Conservation (phyloP, 257 asterid species). For the Salvia splendens region DNA sequence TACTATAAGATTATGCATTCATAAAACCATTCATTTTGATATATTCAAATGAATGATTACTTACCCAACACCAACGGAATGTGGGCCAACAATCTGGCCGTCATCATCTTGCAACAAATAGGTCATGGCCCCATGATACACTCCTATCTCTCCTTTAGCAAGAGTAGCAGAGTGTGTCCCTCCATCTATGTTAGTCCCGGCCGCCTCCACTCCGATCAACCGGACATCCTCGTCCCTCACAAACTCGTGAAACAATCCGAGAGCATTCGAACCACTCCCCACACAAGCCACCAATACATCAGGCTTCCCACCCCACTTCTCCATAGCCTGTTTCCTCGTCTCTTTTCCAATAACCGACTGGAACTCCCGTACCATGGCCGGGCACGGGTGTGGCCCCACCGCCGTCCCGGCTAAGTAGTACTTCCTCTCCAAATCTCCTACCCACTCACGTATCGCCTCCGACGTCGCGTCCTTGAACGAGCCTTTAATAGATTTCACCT, state of each 20-base stretch:
- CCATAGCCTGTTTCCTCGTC: constrained; percentile 60
- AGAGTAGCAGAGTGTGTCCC: constrained; percentile 70
- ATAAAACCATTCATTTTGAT: too few species aligned
- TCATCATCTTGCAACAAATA: constrained; percentile 73
- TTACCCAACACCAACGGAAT: constrained; percentile 67
- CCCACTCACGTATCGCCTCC: constrained; percentile 71
- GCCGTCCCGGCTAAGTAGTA: constrained; percentile 64
- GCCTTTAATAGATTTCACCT: constrained; percentile 53
- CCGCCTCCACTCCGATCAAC: constrained; percentile 75
- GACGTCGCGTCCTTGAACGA: constrained; percentile 77
- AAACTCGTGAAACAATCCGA: constrained; percentile 79
- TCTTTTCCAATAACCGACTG: constrained; percentile 76
- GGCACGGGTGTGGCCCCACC: constrained; percentile 79
- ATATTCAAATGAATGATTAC: too few species aligned
- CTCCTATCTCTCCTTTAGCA: constrained; percentile 63
- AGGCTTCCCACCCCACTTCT: constrained; percentile 78
- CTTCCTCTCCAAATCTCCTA: constrained; percentile 46
- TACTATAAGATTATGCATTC: too few species aligned
- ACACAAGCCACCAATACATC: constrained; percentile 74
- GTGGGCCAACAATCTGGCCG: constrained; percentile 63
- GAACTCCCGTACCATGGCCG: constrained; percentile 71
- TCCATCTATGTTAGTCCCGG: constrained; percentile 51
- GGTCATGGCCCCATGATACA: constrained; percentile 76
- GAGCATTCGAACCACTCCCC: constrained; percentile 76
- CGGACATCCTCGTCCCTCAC: constrained; percentile 63